Conservation (phyloP, 176 grass and related monocot species). For the Oryza meyeriana region DNA sequence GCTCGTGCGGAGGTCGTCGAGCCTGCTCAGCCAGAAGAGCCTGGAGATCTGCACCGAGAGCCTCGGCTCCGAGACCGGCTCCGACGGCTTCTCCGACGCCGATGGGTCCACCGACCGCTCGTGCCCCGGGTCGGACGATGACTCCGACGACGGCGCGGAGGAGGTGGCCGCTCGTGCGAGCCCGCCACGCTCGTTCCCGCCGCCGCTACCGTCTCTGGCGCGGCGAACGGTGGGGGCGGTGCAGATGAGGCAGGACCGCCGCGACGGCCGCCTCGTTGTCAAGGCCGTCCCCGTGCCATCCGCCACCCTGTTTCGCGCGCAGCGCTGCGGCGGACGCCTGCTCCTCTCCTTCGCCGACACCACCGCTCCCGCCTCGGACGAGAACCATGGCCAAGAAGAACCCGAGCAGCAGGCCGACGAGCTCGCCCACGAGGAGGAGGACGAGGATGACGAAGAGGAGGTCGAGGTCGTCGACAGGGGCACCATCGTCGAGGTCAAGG, state of each 20-base stretch:
- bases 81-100: constrained; percentile 56
- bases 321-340: constrained; percentile 65
- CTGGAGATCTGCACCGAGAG: constrained; percentile 97
- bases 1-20: constrained; percentile 65
- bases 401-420: constrained; percentile 25
- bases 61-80: constrained; percentile 94
- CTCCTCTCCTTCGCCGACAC: constrained; percentile 77
- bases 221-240: constrained; percentile 60
- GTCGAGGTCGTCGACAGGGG: constrained; percentile 74
- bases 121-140: constrained; percentile 26
- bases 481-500: constrained; percentile 78
- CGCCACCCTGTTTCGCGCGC: constrained; percentile 69
- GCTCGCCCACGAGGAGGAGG: constrained; percentile 7
- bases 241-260: constrained; percentile 72
- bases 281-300: constrained; percentile 65
- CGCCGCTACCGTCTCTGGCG: constrained; percentile 67
- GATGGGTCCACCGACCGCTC: constrained; percentile 39
- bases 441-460: constrained; percentile 42
- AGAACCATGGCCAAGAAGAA: background rate
- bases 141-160: background rate
- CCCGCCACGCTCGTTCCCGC: constrained; percentile 56
- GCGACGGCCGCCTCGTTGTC: constrained; percentile 78
- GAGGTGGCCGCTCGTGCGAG: constrained; percentile 26
- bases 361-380: constrained; percentile 2
- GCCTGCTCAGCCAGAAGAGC: constrained; percentile 81